These are phyloP conservation scores for Eimeria falciformis DNA, from an alignment of 169 alveolate species.

Conservation along the genomic window DNA sequence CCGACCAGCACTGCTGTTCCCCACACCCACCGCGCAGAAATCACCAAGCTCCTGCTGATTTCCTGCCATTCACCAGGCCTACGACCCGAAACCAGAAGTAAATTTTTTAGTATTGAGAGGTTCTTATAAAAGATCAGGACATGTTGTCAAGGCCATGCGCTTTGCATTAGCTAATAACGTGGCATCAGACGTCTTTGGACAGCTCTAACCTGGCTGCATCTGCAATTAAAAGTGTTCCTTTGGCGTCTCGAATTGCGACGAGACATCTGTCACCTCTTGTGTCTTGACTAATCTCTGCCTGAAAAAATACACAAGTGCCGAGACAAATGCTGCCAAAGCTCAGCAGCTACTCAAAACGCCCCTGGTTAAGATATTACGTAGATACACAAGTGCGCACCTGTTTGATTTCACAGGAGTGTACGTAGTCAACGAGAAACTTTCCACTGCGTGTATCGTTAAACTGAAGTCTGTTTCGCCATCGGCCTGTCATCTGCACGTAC, in stretches of 20 bases:
- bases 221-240: neutral
- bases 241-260: slow-evolving; percentile 33
- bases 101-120: neutral
- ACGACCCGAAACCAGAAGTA: neutral
- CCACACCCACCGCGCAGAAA: slow-evolving; percentile 2
- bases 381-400: neutral
- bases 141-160: too few species aligned
- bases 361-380: neutral
- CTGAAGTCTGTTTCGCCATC: neutral
- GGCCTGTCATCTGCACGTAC: slow-evolving; percentile 3
- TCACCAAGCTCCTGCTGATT: slow-evolving; percentile 6
- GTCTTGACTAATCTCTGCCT: neutral
- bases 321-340: neutral
- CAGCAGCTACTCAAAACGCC: neutral
- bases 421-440: neutral
- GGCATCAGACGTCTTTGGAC: neutral
- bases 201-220: neutral
- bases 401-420: slow-evolving; percentile 25
- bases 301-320: neutral
- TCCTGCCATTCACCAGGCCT: neutral
- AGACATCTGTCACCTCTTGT: neutral
- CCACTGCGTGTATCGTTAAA: slow-evolving; percentile 2
- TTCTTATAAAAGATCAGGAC: too few species aligned
- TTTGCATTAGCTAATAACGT: neutral
- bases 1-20: neutral